Base-by-base conservation (phyloP, 2,329 filamentous ascomycete genomes). In the Dothideomycetes sp. region DNA sequence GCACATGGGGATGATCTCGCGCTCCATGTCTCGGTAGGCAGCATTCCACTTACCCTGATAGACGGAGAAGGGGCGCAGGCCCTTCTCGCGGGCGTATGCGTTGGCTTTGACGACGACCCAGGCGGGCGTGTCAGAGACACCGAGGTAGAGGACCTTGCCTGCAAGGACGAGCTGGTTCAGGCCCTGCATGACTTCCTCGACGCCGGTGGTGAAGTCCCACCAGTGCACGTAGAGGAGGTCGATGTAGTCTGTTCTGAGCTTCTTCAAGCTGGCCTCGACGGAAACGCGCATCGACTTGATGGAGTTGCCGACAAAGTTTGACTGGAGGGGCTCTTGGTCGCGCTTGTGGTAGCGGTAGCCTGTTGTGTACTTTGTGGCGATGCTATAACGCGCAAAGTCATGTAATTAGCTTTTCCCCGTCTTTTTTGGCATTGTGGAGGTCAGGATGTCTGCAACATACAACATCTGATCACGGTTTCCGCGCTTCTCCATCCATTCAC, bases 191-290 rank as follows among this genome's bases (percentile, higher is more conserved):
- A 67, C 45, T 46, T 68, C 64, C 22, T 61, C 58, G 19, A 68
- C 56, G 3, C 57, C 59, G 10, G 60, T 63, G 2, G 60, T 58
- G 43, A 52, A 59, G 47, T 66, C 64, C 61, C 61, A 67, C 45
- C 61, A 53, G 44, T 66, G 63, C 22, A 56, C 46, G 36, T 54
- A 56, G 8, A 55, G 46, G 33, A 81, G 53, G 51, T 86, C 81
- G 42, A 85, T 75, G 52, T 84, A 86, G 38, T 74, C 68, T 0
- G 79, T 83, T 58, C 78, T 69, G 38, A 79, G 66, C 59, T 76
- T 78, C 19, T 53, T 46, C 38, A 49, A 34, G 15, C 29, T 38
- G 14, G 17, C 35, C n/a, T 36, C 34, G 15, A 48, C 44, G 1
- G 74, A 78, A 1, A 62, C 51, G 16, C 52, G 55, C 19, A 66